These are phyloP conservation scores for Hypoxylon cercidicola DNA, from an alignment of 495 filamentous ascomycete genomes.

Conservation along the genomic window DNA sequence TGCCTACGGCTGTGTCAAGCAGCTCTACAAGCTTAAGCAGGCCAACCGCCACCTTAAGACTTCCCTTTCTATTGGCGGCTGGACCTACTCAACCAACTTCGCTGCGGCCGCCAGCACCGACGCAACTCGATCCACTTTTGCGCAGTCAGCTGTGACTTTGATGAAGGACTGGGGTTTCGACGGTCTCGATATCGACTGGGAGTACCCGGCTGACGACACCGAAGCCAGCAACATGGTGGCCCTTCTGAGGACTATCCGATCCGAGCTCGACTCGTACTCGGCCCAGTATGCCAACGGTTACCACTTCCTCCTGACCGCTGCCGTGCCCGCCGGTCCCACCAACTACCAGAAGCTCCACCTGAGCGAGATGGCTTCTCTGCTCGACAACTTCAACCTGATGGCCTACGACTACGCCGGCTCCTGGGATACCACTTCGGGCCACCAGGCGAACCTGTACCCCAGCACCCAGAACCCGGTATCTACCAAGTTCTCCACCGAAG, in stretches of 20 bases:
- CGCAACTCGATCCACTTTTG: slow-evolving; percentile 69
- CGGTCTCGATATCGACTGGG: slow-evolving; percentile 62
- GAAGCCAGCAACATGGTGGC: slow-evolving; percentile 78
- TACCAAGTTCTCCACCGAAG: slow-evolving; percentile 76
- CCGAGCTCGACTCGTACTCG: slow-evolving; percentile 72
- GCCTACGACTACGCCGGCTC: slow-evolving; percentile 77
- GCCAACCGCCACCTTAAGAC: slow-evolving; percentile 85
- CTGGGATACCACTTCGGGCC: slow-evolving; percentile 73
- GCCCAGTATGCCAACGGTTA: slow-evolving; percentile 56
- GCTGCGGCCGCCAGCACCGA: slow-evolving; percentile 70
- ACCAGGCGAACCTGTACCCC: slow-evolving; percentile 80
- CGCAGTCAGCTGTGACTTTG: slow-evolving; percentile 68
- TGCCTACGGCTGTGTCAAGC: slow-evolving; percentile 85
- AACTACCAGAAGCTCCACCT: slow-evolving; percentile 78
- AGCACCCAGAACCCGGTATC: slow-evolving; percentile 56
- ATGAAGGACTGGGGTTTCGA: slow-evolving; percentile 69
- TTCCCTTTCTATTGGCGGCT: slow-evolving; percentile 88
- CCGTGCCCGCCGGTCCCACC: slow-evolving; percentile 65
- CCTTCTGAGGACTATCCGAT: slow-evolving; percentile 72
- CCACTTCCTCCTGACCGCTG: slow-evolving; percentile 81
- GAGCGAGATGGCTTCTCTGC: slow-evolving; percentile 67
- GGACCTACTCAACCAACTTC: slow-evolving; percentile 87
- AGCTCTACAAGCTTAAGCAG: slow-evolving; percentile 88
- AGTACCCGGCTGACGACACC: slow-evolving; percentile 63
- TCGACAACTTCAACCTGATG: slow-evolving; percentile 93